phyloP scores from a whole-genome alignment of 208 protist genomes.

The Baffinella frigidus region DNA sequence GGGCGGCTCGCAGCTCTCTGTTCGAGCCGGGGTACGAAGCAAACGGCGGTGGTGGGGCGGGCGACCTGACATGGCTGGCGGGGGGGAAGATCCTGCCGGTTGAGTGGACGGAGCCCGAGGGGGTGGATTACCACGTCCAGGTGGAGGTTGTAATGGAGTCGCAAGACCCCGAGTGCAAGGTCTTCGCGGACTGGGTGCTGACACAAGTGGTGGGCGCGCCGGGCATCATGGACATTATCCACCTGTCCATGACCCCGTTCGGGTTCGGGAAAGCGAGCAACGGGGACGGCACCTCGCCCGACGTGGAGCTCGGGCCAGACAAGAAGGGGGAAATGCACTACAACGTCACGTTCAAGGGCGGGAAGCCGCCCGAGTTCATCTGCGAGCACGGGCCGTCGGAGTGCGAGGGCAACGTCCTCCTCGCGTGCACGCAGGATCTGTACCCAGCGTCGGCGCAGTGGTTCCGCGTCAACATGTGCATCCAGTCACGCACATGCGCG shows the following conservation, averaged over 20 bases:
- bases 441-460: conserved; percentile 5
- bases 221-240: not conserved
- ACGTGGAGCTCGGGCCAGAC: not conserved
- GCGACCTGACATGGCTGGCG: no score
- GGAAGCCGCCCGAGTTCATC: not conserved
- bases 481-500: not conserved
- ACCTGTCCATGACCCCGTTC: not conserved
- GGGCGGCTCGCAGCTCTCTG: no score
- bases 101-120: not conserved
- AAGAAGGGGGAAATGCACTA: not conserved
- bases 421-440: not conserved
- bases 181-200: conserved; percentile 51
- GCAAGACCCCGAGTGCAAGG: not conserved
- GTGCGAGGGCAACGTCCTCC: conserved; percentile 19
- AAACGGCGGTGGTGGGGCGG: no score
- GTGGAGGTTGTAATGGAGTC: conserved; percentile 50
- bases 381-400: conserved; percentile 54
- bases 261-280: not conserved
- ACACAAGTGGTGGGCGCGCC: not conserved
- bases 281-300: not conserved
- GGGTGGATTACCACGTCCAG: not conserved
- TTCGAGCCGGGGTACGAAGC: no score
- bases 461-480: conserved; percentile 3
- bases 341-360: not conserved
- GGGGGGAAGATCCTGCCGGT: no score